These are phyloP conservation scores for Oryza brachyantha DNA, from an alignment of 176 grass and related monocot species.

Conservation along the genomic window DNA sequence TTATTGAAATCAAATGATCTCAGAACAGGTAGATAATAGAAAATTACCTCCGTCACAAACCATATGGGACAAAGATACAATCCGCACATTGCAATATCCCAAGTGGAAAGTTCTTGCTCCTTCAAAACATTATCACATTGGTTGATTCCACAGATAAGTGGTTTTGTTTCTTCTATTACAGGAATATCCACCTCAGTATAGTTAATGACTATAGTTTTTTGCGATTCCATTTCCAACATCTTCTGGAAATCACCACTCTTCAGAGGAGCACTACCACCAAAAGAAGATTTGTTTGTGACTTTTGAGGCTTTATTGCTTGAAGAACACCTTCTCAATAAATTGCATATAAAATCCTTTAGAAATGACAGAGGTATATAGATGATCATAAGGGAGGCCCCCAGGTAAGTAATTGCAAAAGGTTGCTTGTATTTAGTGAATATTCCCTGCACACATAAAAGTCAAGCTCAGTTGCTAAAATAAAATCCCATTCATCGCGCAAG, in stretches of 20 bases:
- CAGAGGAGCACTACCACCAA: slow-evolving; percentile 48
- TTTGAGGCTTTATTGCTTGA: slow-evolving; percentile 45
- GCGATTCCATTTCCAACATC: slow-evolving; percentile 85
- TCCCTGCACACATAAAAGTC: slow-evolving; percentile 49
- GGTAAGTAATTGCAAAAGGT: slow-evolving; percentile 88
- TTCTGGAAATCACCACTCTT: slow-evolving; percentile 59
- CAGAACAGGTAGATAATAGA: background rate
- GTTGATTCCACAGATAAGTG: slow-evolving; percentile 52
- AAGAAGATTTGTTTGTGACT: slow-evolving; percentile 55
- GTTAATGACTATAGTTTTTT: slow-evolving; percentile 51
- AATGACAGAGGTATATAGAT: slow-evolving; percentile 87
- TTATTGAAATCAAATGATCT: background rate
- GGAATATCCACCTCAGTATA: slow-evolving; percentile 56
- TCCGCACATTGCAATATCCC: slow-evolving; percentile 67
- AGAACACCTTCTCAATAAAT: slow-evolving; percentile 43
- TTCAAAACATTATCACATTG: slow-evolving; percentile 42
- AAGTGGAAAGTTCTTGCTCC: slow-evolving; percentile 56
- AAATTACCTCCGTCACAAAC: slow-evolving; percentile 95
- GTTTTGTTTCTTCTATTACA: slow-evolving; percentile 53
- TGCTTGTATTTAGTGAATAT: slow-evolving; percentile 96
- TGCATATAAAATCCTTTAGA: slow-evolving; percentile 75
- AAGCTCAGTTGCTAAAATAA: slow-evolving; percentile 8
- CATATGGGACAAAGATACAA: slow-evolving; percentile 93
- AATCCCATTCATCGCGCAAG: background rate
- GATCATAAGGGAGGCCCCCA: slow-evolving; percentile 90